Conservation (phyloP, 257 asterid species). For the Sherardia arvensis region DNA sequence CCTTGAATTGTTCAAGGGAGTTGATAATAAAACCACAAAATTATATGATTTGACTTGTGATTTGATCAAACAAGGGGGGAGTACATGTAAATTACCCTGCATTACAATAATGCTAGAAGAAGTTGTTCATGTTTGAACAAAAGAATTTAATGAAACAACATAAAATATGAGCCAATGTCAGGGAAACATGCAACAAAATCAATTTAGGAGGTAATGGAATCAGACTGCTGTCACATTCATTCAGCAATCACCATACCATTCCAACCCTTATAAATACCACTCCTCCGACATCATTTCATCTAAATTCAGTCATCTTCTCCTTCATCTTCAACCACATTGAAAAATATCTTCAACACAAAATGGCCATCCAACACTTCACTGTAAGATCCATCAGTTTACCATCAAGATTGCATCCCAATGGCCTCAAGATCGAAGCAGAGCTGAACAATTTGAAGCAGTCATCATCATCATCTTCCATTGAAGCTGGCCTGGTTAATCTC, state of each 20-base stretch:
- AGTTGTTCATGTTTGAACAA: constrained; percentile 14
- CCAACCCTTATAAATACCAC: background rate
- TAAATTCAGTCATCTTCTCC: background rate
- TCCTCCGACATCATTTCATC: background rate
- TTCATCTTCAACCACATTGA: background rate
- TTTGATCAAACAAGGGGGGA: background rate
- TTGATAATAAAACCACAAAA: background rate
- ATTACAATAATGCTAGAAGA: background rate
- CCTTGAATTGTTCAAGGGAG: background rate
- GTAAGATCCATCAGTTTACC: constrained; percentile 75
- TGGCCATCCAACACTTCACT: constrained; percentile 35
- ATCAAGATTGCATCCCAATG: constrained; percentile 44
- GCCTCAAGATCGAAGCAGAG: constrained; percentile 36
- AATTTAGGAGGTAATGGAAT: constrained; percentile 15
- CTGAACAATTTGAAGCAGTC: constrained; percentile 30
- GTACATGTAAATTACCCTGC: background rate
- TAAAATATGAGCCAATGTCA: constrained; percentile 25
- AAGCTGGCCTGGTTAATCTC: constrained; percentile 16
- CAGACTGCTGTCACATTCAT: constrained; percentile 45
- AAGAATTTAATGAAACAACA: background rate
- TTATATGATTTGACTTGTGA: background rate
- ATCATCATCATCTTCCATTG: constrained; percentile 19
- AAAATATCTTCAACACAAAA: constrained; percentile 7
- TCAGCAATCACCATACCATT: constrained; percentile 16
- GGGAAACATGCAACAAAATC: constrained; percentile 29